Base-by-base conservation (phyloP, 192 early-diverging fungal species). In the Entomortierella lignicola region DNA sequence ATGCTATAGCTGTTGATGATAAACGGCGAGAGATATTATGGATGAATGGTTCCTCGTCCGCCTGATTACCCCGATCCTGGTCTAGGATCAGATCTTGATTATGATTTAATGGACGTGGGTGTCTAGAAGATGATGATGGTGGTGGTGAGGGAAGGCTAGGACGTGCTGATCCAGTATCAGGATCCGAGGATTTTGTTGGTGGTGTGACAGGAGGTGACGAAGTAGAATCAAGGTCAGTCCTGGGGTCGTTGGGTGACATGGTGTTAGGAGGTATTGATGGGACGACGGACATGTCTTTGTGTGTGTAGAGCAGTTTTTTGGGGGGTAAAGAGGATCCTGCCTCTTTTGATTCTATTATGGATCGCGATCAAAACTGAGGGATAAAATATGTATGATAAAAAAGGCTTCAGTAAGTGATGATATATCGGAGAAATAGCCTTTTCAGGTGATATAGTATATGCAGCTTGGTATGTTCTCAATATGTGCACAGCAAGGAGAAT, bases 61-160 rank as follows among this genome's bases (percentile, higher is more conserved):
- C 6, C 23, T 8, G n/a, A 29, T 60, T 27, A 5, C 10, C 30
- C n/a, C 60, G 63, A 42, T 68, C 53, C 11, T 41, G 18, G 15
- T 66, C 58, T 15, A 55, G 54, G 20, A 42, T 31, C 23, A 18
- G 60, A 30, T 69, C 58, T 23, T 61, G 48, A 4, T 63, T 23
- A 15, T 63, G 44, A 48, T 63, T 37, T 18, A 23, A 47, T 20
- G 55, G 32, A 8, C 63, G 55, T 26, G 55, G 44, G 34, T 56
- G 60, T 37, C 55, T 55, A 2, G 67, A 79, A 0, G 75, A 79
- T 18, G 75, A 79, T 5, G 75, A 79, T 1, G 66, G 61, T 15
- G 75, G 75, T 17, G 75, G 75, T 4, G 75, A 70, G 13, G 75
- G 75, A 11, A 79, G 63, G 23, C 65, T 63, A 32, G 60, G 59